These are phyloP conservation scores for Aspergillus sparsus DNA, from an alignment of 495 filamentous ascomycete genomes.

Conservation along the genomic window DNA sequence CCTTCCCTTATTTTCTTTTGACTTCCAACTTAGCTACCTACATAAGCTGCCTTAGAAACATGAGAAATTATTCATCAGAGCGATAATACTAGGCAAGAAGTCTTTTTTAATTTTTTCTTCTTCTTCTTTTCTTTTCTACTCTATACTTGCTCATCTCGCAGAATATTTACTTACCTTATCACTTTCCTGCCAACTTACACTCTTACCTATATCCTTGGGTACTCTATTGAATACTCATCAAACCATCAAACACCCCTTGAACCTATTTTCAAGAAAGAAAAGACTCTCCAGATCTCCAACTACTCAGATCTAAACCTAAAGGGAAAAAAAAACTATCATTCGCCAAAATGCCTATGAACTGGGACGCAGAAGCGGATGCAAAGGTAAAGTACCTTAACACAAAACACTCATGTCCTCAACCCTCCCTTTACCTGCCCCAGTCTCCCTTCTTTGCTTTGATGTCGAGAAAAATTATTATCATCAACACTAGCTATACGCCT, in stretches of 20 bases:
- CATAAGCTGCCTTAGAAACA: too few species aligned
- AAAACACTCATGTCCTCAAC: neutral
- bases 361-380: constrained; percentile 14
- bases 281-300: neutral
- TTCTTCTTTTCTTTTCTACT: neutral
- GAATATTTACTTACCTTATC: neutral
- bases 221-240: neutral
- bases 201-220: neutral
- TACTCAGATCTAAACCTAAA: neutral
- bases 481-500: too few species aligned
- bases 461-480: too few species aligned
- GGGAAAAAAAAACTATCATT: neutral
- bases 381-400: neutral
- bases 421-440: neutral
- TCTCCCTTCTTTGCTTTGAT: too few species aligned
- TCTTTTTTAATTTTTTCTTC: too few species aligned
- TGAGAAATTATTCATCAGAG: too few species aligned
- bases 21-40: too few species aligned
- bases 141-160: neutral
- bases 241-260: neutral
- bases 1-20: too few species aligned
- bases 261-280: neutral
- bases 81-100: too few species aligned
- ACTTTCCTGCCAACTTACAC: neutral
- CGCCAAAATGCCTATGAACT: constrained; percentile 15